These are phyloP conservation scores for Moesziomyces sp. DNA, from an alignment of 1,284 basidiomycete species.

Conservation along the genomic window DNA sequence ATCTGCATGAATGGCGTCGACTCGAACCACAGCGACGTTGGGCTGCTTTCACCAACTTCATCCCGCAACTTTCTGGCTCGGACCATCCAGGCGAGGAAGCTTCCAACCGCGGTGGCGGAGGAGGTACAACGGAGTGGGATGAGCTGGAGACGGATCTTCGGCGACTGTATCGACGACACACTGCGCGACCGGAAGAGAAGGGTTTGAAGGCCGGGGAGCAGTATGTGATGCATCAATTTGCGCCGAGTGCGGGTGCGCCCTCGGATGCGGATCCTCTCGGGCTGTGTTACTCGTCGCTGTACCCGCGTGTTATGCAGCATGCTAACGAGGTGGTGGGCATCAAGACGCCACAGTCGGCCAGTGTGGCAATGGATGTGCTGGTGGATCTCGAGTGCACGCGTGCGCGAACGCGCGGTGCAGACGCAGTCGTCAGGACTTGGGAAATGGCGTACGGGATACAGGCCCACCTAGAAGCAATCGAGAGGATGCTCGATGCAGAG, in stretches of 20 bases:
- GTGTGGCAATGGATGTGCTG: constrained; percentile 15
- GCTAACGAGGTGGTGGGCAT: constrained; percentile 42
- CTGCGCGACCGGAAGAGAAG: constrained; percentile 4
- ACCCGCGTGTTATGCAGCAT: constrained; percentile 29
- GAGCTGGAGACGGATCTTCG: constrained; percentile 20
- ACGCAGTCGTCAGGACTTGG: constrained; percentile 14
- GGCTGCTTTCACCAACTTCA: constrained; percentile 32
- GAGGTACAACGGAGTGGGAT: background rate
- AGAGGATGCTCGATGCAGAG: constrained; percentile 25
- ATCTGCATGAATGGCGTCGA: constrained; percentile 37
- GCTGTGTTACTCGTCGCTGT: constrained; percentile 19
- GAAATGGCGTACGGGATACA: constrained; percentile 27
- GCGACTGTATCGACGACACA: constrained; percentile 20
- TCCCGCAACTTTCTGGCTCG: constrained; percentile 1
- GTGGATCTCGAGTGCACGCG: constrained; percentile 3
- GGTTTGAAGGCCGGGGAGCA: constrained; percentile 2
- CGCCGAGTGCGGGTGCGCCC: constrained; percentile 1
- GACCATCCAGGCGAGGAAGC: too few relatives aligned
- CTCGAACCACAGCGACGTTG: constrained; percentile 24
- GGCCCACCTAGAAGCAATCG: constrained; percentile 33
- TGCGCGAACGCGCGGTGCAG: constrained; percentile 1
- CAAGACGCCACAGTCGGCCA: constrained; percentile 4
- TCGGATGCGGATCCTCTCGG: constrained; percentile 20
- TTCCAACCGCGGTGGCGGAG: background rate
- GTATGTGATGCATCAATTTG: constrained; percentile 31